Percentiles rank a stretch among this genome's conserved stretches.
These are phyloP conservation scores for Saccharomycopsis oosterbeekiorum DNA, from an alignment of 805 yeast species.

Conservation along the genomic window DNA sequence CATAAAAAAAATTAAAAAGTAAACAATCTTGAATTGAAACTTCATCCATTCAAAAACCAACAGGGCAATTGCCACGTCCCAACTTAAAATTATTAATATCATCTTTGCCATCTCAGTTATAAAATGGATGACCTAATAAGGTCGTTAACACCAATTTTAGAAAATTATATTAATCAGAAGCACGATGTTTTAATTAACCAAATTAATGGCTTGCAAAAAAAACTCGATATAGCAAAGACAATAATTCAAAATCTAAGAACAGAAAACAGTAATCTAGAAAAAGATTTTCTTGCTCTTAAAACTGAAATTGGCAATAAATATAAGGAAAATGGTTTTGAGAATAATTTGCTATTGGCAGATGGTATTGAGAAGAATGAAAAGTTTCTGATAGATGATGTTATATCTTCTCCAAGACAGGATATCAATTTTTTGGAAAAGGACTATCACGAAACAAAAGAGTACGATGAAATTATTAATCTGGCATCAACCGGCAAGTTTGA, in stretches of 20 bases:
- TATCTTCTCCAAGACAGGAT: background rate
- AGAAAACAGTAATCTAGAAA: background rate
- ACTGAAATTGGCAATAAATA: background rate
- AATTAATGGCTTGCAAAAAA: background rate
- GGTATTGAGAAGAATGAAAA: background rate
- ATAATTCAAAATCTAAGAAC: background rate
- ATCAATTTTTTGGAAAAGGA: background rate
- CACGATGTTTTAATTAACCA: background rate
- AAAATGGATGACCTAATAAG: background rate
- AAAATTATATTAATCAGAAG: background rate
- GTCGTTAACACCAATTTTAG: background rate
- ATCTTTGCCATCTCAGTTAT: background rate
- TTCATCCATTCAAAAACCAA: background rate
- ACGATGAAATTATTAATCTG: background rate
- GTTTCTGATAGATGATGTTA: background rate
- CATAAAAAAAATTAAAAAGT: background rate
- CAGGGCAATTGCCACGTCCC: no score
- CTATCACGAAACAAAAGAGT: background rate
- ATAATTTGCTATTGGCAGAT: background rate
- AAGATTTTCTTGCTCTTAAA: background rate
- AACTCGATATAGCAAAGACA: background rate
- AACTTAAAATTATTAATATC: no score
- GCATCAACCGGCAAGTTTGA: background rate
- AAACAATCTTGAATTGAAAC: background rate
- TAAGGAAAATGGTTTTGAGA: background rate